Conservation (phyloP, 768 basidiomycete species). For the Suillus decipiens region DNA sequence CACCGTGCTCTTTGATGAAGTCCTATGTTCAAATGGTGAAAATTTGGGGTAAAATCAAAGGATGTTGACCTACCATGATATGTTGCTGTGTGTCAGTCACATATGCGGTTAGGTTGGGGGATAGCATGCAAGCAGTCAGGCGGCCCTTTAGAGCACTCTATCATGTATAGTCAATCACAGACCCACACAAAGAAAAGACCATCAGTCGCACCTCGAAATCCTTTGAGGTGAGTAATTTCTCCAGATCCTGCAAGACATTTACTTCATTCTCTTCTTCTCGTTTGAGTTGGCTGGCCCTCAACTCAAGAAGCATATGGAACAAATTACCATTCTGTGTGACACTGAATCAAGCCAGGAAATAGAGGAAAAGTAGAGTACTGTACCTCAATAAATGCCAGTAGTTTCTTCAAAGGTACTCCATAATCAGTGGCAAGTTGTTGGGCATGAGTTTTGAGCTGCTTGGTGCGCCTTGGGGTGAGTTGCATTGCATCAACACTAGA, state of each 20-base stretch:
- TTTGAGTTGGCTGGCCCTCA: constrained; percentile 1
- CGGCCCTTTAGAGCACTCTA: too few species aligned
- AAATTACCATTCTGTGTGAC: neutral
- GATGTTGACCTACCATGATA: constrained; percentile 6
- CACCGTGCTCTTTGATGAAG: constrained; percentile 8
- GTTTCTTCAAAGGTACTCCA: constrained; percentile 1
- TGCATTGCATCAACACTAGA: constrained; percentile 5
- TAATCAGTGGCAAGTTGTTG: too few species aligned
- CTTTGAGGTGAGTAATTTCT: constrained; percentile 4
- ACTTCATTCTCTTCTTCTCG: neutral
- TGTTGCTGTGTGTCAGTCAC: constrained; percentile 10
- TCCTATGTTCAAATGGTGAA: neutral
- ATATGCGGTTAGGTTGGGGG: constrained; percentile 15
- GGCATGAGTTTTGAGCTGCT: neutral
- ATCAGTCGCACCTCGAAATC: constrained; percentile 4
- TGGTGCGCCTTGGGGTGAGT: constrained; percentile 5
- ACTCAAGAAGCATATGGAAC: constrained; percentile 4
- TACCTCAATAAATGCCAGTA: constrained; percentile 6
- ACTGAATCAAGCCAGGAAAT: neutral
- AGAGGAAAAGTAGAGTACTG: neutral
- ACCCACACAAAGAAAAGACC: neutral
- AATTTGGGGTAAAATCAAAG: neutral
- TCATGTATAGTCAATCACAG: too few species aligned
- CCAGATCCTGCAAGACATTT: neutral
- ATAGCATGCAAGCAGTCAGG: constrained; percentile 11